Base-by-base conservation (phyloP, 441 rosid genomes). In the Pelargonium myrrhifolium region DNA sequence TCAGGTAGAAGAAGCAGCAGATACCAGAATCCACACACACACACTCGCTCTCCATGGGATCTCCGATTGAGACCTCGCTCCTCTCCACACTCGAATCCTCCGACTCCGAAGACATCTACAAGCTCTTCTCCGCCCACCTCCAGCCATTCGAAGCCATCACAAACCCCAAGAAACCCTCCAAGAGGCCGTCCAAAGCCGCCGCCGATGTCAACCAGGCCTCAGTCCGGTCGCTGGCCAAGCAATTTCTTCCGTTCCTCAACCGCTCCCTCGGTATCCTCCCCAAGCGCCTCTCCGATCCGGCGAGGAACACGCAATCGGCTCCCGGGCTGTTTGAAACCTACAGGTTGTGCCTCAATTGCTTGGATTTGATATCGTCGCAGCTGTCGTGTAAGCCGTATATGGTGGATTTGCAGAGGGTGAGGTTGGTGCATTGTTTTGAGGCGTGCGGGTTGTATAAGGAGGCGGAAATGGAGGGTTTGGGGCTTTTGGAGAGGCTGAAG, bases 361-460 rank as follows among this genome's bases (percentile, higher is more conserved):
- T 92, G 61, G 96, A 88, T 0, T 61, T 74, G 21, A 69, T 92
- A 11, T 75, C 96, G 20, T 78, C 95, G n/a, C 90, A 89, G 85
- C 74, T 94, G 65, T 73, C 86, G 3, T 78, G 97, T 53, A 86
- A 86, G 80, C 85, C 86, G 37, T 83, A 81, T 70, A 65, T 81
- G 6, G 72, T 87, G 21, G 85, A 85, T 62, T 10, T 74, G 49
- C 96, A 89, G 84, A 65, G 94, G 70, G 9, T 80, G 28, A 74
- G 90, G 20, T 62, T 92, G 71, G 8, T 89, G 42, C 71, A 72
- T 21, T 85, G 87, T 74, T 77, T 89, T 65, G 87, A 85, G 42
- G 74, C 74, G 3, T 86, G 88, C 76, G 89, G 84, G 24, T 63
- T 78, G 64, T 81, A 82, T 17, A 76, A 62, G 45, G 89, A 81